Base-by-base conservation (phyloP, 108 stramenopile species). In the Discostella pseudostelligera region DNA sequence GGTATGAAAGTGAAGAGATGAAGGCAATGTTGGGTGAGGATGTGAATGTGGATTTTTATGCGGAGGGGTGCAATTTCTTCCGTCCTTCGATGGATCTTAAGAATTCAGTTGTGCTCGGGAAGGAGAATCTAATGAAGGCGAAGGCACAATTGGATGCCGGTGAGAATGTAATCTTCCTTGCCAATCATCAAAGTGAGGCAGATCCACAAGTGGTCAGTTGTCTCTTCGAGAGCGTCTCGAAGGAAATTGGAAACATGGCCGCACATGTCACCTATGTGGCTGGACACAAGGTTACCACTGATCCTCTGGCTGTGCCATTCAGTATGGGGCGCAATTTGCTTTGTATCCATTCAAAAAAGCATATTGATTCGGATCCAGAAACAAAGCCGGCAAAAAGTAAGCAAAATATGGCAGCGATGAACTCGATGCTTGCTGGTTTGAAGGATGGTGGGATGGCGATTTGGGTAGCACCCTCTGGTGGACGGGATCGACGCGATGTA, bases 391-490 rank as follows among this genome's bases (percentile, higher is more conserved):
- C 76, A 66, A 97, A 96, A 70, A 83, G 83, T 43, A 79, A 66
- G 56, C 94, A 96, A 69, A 96, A 97, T 73, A 67, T 96, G 59
- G 57, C 82, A 4, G 92, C 96, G 39, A 93, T 97, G 90, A 78
- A 79, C 22, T 81, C 83, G 28, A 91, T 96, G 93, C 80, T 89
- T 53, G 59, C 80, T 13, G 81, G 82, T 55, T 57, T 95, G 59
- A 96, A 93, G 63, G 61, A 78, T 12, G 96, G 96, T 3, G 94
- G 97, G 13, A 62, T 79, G 53, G 65, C 86, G n/a, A 67, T 98
- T 66, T 98, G 97, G 97, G 96, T 98, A 2, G 97, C 97, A n/a
- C 97, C 97, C 2, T 84, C 82, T 17, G 97, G 97, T 22, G 97
- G 97, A 35, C 82, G 97, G 12, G 97, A 98, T 80, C 80, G 97